Conservation (phyloP, 768 basidiomycete genomes). For the Phylloporus scabripes region DNA sequence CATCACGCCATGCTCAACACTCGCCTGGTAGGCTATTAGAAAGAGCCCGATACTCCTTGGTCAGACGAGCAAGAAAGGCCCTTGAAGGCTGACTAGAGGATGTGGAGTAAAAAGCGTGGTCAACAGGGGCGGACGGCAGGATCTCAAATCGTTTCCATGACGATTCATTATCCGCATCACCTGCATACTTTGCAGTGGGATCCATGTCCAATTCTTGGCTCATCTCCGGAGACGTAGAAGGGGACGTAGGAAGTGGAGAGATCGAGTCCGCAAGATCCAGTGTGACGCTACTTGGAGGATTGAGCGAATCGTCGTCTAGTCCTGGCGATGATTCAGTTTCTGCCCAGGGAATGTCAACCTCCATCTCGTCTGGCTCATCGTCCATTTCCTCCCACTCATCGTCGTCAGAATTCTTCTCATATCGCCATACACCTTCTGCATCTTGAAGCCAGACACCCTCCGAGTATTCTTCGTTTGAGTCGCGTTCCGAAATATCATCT, state of each 20-base stretch:
- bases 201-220: slow-evolving; percentile 28
- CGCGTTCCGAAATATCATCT: slow-evolving; percentile 29
- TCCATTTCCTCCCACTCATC: slow-evolving; percentile 40
- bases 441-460: slow-evolving; percentile 42
- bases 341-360: slow-evolving; percentile 29
- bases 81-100: slow-evolving; percentile 61
- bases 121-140: slow-evolving; percentile 64
- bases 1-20: slow-evolving; percentile 10
- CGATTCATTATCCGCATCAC: slow-evolving; percentile 34
- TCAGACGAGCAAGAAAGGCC: slow-evolving; percentile 67
- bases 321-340: slow-evolving; percentile 19
- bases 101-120: slow-evolving; percentile 75
- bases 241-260: slow-evolving; percentile 25
- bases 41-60: slow-evolving; percentile 79
- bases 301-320: slow-evolving; percentile 15
- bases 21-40: slow-evolving; percentile 77
- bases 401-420: slow-evolving; percentile 26
- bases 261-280: slow-evolving; percentile 19
- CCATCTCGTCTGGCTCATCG: slow-evolving; percentile 35
- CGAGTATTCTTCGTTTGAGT: slow-evolving; percentile 39
- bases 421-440: slow-evolving; percentile 33
- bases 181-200: slow-evolving; percentile 23
- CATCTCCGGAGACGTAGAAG: slow-evolving; percentile 30
- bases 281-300: slow-evolving; percentile 12
- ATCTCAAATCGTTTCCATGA: slow-evolving; percentile 82